Evolutionary conservation across 75 land plant species (phyloP).

Genomic region (Pinus albicaulis): DNA sequence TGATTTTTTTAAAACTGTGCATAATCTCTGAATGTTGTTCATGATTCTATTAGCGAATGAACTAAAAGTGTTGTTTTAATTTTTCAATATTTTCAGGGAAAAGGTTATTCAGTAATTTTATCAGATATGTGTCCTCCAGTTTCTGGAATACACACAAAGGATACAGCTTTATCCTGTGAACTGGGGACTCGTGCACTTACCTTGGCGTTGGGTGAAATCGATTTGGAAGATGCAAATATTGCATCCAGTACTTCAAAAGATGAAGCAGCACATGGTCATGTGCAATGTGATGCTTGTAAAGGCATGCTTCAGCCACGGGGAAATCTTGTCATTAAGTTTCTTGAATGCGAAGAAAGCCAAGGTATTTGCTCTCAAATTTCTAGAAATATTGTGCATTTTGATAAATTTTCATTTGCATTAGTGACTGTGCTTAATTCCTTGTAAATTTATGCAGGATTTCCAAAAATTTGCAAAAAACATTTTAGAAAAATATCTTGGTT

Average conservation of each 20-base stretch:
- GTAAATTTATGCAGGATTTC: constrained; percentile 43
- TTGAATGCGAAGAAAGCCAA: constrained; percentile 86
- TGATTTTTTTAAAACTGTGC: no score
- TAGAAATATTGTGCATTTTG: neutral
- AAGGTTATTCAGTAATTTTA: constrained; percentile 80
- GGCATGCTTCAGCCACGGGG: constrained; percentile 71
- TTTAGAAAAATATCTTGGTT: constrained; percentile 75
- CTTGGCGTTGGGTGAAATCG: constrained; percentile 64
- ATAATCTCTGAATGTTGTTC: neutral
- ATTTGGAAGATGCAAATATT: constrained; percentile 8
- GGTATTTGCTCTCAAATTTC: constrained; percentile 31
- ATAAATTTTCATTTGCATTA: neutral
- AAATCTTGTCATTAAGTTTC: constrained; percentile 77
- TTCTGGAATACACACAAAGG: constrained; percentile 78
- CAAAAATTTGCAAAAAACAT: constrained; percentile 60
- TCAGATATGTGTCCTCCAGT: constrained; percentile 96
- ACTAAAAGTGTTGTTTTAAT: no score
- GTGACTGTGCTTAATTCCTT: neutral
- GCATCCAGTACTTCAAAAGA: neutral
- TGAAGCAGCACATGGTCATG: constrained; percentile 7
- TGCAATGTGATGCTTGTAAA: constrained; percentile 10
- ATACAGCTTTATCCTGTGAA: constrained; percentile 83
- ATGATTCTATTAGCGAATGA: no score
- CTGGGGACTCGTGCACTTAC: constrained; percentile 74
- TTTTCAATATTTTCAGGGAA: constrained; percentile 39